Conservation (phyloP, 768 basidiomycete genomes). For the Gloeophyllum trabeum region DNA sequence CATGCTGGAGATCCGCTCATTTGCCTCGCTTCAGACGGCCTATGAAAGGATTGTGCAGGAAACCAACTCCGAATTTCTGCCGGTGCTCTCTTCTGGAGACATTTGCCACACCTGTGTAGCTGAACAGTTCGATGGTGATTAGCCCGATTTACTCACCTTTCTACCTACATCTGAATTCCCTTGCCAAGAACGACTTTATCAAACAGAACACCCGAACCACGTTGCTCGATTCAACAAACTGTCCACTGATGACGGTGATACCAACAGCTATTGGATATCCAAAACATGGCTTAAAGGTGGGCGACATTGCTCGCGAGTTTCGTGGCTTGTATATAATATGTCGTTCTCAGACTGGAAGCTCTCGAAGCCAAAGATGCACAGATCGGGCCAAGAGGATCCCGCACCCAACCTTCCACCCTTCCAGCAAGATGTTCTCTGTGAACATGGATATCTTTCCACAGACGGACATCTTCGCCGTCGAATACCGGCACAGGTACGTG, state of each 20-base stretch:
- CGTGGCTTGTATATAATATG: background rate
- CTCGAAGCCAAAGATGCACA: constrained; percentile 70
- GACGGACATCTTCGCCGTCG: constrained; percentile 43
- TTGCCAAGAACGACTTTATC: constrained; percentile 53
- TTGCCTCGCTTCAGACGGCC: constrained; percentile 24
- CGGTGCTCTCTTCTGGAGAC: constrained; percentile 33
- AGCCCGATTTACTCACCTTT: constrained; percentile 1
- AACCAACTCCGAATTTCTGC: constrained; percentile 35
- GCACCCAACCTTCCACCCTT: constrained; percentile 52
- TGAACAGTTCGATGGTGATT: constrained; percentile 44
- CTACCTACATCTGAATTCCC: too few species aligned
- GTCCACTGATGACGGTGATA: constrained; percentile 29
- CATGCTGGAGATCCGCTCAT: background rate
- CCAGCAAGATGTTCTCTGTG: constrained; percentile 52
- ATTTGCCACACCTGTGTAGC: constrained; percentile 54
- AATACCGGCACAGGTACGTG: constrained; percentile 56
- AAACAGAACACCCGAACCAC: constrained; percentile 51
- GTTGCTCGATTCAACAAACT: constrained; percentile 49
- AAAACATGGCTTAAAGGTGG: constrained; percentile 71
- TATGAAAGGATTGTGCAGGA: constrained; percentile 27
- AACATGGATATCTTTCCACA: constrained; percentile 52
- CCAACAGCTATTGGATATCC: constrained; percentile 58
- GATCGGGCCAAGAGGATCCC: constrained; percentile 43
- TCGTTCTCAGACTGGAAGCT: constrained; percentile 58
- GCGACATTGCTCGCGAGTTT: constrained; percentile 4